Percentiles rank a stretch among this genome's conserved stretches.
phyloP scores from a whole-genome alignment of 495 filamentous ascomycete genomes.

The Venustampulla echinocandica region DNA sequence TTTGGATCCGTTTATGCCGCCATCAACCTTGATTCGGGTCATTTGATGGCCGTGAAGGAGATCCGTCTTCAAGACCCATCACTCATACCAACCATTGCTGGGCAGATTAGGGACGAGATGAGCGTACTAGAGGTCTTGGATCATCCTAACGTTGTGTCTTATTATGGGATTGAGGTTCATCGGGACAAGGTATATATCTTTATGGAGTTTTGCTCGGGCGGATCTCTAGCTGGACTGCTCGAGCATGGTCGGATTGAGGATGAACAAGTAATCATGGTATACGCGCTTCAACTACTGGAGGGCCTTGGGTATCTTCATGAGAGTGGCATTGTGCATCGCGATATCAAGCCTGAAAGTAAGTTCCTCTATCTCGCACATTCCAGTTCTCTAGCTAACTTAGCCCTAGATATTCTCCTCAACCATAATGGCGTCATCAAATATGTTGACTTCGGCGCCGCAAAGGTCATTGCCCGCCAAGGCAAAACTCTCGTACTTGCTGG shows the following conservation, averaged over 20 bases:
- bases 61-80: slow-evolving; percentile 96
- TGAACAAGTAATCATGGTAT: slow-evolving; percentile 96
- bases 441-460: slow-evolving; percentile 96
- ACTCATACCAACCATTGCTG: slow-evolving; percentile 84
- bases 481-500: slow-evolving; percentile 66
- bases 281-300: slow-evolving; percentile 90
- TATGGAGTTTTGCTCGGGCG: slow-evolving; percentile 98
- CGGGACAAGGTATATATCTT: slow-evolving; percentile 98
- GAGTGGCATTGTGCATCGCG: slow-evolving; percentile 81
- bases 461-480: slow-evolving; percentile 91
- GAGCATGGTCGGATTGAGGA: slow-evolving; percentile 97
- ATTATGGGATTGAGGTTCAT: slow-evolving; percentile 96
- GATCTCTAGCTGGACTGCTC: slow-evolving; percentile 79
- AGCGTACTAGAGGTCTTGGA: slow-evolving; percentile 87
- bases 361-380: slow-evolving; percentile 10
- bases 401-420: slow-evolving; percentile 80
- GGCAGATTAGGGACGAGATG: slow-evolving; percentile 95
- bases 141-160: slow-evolving; percentile 95
- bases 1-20: slow-evolving; percentile 96
- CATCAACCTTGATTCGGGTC: slow-evolving; percentile 91
- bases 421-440: slow-evolving; percentile 98
- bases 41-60: slow-evolving; percentile 97
- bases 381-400: slow-evolving; percentile 17
- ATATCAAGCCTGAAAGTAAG: slow-evolving; percentile 97
- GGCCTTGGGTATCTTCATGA: slow-evolving; percentile 93